Percentiles rank a stretch among this genome's conserved stretches.
phyloP scores from a whole-genome alignment of 768 basidiomycete species.

The Ramaria rubella region DNA sequence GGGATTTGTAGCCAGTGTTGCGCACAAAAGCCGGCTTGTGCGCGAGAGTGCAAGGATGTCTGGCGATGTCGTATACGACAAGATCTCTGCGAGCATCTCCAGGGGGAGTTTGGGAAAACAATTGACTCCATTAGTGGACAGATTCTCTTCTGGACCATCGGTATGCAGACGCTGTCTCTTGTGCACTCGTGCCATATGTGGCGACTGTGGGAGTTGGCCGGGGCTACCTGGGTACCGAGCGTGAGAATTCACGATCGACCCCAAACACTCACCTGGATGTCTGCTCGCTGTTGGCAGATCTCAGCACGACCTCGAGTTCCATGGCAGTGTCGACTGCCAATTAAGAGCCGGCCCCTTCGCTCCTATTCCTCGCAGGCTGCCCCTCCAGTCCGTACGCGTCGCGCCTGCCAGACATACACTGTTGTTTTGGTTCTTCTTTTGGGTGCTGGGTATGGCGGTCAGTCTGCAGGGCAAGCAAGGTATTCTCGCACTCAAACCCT shows the following conservation, averaged over 20 bases:
- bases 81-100: slow-evolving; percentile 60
- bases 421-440: not conserved
- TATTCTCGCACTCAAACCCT: not conserved
- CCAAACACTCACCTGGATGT: not conserved
- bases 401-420: not conserved
- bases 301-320: not conserved
- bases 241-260: not conserved
- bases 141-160: not conserved
- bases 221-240: not conserved
- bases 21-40: slow-evolving; percentile 48
- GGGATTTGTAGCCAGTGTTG: slow-evolving; percentile 38
- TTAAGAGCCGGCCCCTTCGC: not conserved
- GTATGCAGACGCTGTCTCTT: not conserved
- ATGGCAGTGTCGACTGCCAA: slow-evolving; percentile 3
- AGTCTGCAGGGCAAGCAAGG: not conserved
- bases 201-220: not conserved
- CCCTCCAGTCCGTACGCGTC: not conserved
- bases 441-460: not conserved
- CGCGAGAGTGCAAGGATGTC: slow-evolving; percentile 56
- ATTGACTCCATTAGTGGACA: not conserved
- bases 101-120: slow-evolving; percentile 37
- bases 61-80: slow-evolving; percentile 45
- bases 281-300: not conserved
- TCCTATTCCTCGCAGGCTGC: not conserved
- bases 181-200: no score